phyloP scores from a whole-genome alignment of 352 stramenopile species.

The Thalassiosira exigua region DNA sequence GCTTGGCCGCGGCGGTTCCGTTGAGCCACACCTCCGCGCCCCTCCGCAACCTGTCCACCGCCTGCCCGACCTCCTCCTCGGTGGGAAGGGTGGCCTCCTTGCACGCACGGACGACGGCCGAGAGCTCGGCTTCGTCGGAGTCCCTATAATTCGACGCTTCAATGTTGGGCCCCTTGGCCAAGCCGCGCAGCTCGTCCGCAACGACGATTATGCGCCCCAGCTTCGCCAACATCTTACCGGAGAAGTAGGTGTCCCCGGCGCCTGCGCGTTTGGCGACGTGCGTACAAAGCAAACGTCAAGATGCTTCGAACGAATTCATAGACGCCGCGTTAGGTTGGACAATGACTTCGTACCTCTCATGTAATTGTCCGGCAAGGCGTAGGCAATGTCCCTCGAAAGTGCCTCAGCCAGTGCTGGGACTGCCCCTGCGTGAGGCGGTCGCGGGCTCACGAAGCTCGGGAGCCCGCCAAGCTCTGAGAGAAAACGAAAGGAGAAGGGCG shows the following conservation, averaged over 20 bases:
- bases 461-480: conserved; percentile 39
- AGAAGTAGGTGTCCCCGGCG: conserved; percentile 87
- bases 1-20: conserved; percentile 74
- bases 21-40: conserved; percentile 86
- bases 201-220: conserved; percentile 84
- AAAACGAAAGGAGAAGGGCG: too few species aligned
- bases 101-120: conserved; percentile 44
- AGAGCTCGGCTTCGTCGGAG: conserved; percentile 40
- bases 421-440: conserved; percentile 65
- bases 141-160: conserved; percentile 9
- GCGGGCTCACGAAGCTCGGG: conserved; percentile 70
- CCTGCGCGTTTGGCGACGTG: too few species aligned
- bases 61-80: conserved; percentile 64
- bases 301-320: too few species aligned
- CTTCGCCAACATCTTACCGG: conserved; percentile 86
- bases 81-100: conserved; percentile 56
- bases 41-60: conserved; percentile 58
- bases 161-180: conserved; percentile 52
- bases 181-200: conserved; percentile 75
- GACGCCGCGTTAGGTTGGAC: too few species aligned
- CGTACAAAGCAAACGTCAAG: too few species aligned
- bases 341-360: too few species aligned
- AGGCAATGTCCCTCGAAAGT: conserved; percentile 79
- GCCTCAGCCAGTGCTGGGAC: conserved; percentile 66
- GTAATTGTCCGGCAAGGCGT: conserved; percentile 80